Evolutionary conservation across 306 rosid genomes (phyloP), one percentile per base, ranked within the genome.

Genomic region (Trifolium subterraneum): DNA sequence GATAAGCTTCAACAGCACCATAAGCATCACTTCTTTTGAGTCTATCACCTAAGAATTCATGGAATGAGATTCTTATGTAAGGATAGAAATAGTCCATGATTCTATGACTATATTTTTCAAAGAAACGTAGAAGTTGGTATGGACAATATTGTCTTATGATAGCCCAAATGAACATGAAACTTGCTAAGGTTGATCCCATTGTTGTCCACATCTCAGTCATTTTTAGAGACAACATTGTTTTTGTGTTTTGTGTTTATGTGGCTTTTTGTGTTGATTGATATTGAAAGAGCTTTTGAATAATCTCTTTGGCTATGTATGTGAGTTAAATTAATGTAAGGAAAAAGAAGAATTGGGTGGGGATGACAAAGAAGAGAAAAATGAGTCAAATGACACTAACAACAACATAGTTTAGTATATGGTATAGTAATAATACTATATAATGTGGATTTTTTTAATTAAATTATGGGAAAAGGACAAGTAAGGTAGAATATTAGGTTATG

Each of bases 141-240:
- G 98, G 98, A 75, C 95, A 93, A 71, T 90, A 93, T n/a, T 93
- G 98, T 23, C 84, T 83, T 59, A 90, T 67, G 80, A 93, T 85
- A n/a, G 98, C 96, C 89, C 89, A 89, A 41, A 86, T 7, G 62
- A 93, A 93, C 98, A 93, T 90, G 82, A 87, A 89, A 78, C 89
- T 89, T 0, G 98, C 97, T 58, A 93, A 19, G 71, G 88, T 85
- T 50, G 98, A 89, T 8, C 98, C 98, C 87, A 86, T 80, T 35
- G 88, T 87, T 51, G 95, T 61, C 92, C 90, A 90, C 89, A 82
- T 81, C 86, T 88, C 92, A 0, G 64, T 51, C 90, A 87, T 85
- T 78, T 85, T 91, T 10, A 84, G 9, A 0, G 85, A 75, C 45
- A 76, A 56, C 87, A 82, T 84, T 60, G 66, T 52, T 18, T 52